These are phyloP conservation scores for Apophysomyces ossiformis DNA, from an alignment of 371 early-diverging fungal genomes.

Conservation along the genomic window DNA sequence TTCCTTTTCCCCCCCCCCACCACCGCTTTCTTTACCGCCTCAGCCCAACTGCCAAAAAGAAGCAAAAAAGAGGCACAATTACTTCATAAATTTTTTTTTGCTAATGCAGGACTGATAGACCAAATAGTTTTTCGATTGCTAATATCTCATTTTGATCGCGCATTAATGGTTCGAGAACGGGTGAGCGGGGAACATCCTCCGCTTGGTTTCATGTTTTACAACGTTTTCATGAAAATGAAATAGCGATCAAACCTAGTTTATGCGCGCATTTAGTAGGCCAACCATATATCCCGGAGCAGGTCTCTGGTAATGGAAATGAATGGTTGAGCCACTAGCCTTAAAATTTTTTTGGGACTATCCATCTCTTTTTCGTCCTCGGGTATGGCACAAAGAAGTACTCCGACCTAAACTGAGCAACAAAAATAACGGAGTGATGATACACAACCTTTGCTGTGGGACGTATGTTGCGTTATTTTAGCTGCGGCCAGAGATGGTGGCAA, in stretches of 20 bases:
- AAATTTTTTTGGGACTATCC: background rate
- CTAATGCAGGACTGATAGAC: too few relatives aligned
- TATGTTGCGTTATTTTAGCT: conserved; percentile 8
- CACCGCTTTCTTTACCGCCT: background rate
- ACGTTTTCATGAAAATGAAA: background rate
- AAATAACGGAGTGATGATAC: conserved; percentile 6
- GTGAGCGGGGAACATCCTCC: background rate
- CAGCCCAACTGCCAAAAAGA: background rate
- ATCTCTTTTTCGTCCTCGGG: background rate
- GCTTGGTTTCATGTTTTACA: background rate
- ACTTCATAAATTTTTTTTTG: too few relatives aligned
- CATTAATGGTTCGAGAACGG: conserved; percentile 1
- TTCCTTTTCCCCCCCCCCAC: too few relatives aligned
- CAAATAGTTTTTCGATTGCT: too few relatives aligned
- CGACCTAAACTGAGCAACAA: conserved; percentile 1
- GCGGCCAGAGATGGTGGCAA: background rate
- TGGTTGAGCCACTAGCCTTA: conserved; percentile 3
- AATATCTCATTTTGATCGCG: too few relatives aligned
- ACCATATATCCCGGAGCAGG: background rate
- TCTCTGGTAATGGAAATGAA: background rate
- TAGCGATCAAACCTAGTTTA: background rate
- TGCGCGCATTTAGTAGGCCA: background rate
- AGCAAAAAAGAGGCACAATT: background rate
- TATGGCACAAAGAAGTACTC: background rate
- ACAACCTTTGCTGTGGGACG: background rate